Evolutionary conservation across 371 early-diverging fungal genomes (phyloP).

Genomic region (Globomyces sp.): DNA sequence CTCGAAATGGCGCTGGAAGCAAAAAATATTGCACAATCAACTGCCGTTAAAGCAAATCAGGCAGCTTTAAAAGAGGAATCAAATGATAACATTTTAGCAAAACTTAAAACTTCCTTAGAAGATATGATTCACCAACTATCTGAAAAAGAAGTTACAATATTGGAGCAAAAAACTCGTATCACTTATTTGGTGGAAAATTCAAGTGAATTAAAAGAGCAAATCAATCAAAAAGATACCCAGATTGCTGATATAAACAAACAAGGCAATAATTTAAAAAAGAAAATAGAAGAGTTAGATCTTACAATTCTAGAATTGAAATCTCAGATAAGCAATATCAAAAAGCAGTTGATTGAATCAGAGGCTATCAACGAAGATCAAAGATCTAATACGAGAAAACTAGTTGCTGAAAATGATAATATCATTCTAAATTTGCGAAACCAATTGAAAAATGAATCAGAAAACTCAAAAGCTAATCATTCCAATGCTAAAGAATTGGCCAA

Average conservation of each 20-base stretch:
- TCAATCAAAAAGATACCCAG: neutral
- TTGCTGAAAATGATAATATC: constrained; percentile 7
- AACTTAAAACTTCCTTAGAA: neutral
- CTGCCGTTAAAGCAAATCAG: neutral
- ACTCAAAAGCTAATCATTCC: neutral
- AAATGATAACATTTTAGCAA: neutral
- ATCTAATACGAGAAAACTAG: neutral
- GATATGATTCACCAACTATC: neutral
- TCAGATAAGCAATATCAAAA: neutral
- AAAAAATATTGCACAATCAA: neutral
- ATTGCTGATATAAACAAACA: neutral
- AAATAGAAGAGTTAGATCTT: constrained; percentile 1
- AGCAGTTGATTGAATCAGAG: neutral
- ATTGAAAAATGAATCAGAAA: neutral
- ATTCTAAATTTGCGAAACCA: neutral
- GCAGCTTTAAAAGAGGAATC: neutral
- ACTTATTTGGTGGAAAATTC: too few relatives aligned
- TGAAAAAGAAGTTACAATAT: neutral
- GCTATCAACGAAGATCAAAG: neutral
- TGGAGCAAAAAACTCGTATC: neutral
- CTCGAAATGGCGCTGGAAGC: neutral
- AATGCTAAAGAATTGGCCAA: neutral
- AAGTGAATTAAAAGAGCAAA: neutral
- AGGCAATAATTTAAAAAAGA: constrained; percentile 1
- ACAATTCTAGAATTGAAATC: neutral